Conservation (phyloP, 2,329 filamentous ascomycete species). For the Trichoderma asperellum region DNA sequence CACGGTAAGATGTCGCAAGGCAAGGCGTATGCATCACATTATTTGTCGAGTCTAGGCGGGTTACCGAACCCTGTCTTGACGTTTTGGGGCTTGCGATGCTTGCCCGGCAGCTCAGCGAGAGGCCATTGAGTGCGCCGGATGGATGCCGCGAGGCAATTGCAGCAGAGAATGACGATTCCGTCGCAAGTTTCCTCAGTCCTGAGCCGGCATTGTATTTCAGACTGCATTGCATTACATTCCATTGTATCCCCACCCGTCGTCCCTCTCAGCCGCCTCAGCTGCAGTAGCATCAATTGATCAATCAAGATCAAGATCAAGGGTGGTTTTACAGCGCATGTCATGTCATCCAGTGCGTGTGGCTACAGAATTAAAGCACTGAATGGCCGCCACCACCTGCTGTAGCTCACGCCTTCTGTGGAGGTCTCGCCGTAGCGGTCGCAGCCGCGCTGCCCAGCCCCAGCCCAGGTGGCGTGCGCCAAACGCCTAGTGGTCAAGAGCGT, state of each 20-base stretch:
- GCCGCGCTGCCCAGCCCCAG: slow-evolving; percentile 11
- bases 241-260: neutral
- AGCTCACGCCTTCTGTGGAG: slow-evolving; percentile 4
- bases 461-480: slow-evolving; percentile 28
- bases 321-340: slow-evolving; percentile 12
- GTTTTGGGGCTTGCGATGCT: neutral
- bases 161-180: neutral
- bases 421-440: slow-evolving; percentile 30
- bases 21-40: neutral
- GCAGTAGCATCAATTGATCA: neutral
- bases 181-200: neutral
- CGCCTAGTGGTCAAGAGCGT: slow-evolving; percentile 26
- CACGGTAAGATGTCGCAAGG: neutral
- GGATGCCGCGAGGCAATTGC: neutral
- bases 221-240: neutral
- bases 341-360: neutral
- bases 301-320: neutral
- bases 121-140: neutral
- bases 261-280: neutral
- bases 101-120: neutral
- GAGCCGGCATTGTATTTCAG: neutral
- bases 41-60: neutral
- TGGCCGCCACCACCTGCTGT: neutral
- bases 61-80: neutral
- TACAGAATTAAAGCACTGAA: neutral